Conservation (phyloP, 176 grass and related monocot species). For the Lolium perenne region DNA sequence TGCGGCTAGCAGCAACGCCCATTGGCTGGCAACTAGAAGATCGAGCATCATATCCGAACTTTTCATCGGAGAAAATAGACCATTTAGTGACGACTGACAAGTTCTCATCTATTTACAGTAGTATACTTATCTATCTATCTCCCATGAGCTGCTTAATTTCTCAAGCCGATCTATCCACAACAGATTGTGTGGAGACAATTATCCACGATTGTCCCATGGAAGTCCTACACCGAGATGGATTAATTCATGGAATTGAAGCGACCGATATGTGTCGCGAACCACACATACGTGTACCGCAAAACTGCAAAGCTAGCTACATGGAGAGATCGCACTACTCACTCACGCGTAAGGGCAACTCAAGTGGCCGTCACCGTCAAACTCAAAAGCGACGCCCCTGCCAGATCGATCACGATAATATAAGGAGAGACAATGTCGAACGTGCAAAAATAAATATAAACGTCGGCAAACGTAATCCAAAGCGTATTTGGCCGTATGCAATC, state of each 20-base stretch:
- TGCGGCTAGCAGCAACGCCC: neutral
- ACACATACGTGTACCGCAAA: conserved; percentile 49
- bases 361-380: conserved; percentile 44
- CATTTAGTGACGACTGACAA: too few species aligned
- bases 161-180: neutral
- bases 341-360: neutral
- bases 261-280: neutral
- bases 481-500: conserved; percentile 34
- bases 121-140: neutral
- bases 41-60: neutral
- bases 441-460: conserved; percentile 28
- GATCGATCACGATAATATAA: conserved; percentile 18
- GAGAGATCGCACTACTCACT: conserved; percentile 48
- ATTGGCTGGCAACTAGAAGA: conserved; percentile 21
- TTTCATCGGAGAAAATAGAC: neutral
- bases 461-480: conserved; percentile 53
- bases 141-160: neutral
- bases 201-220: neutral
- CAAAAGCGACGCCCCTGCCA: conserved; percentile 43
- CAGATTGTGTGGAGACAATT: neutral
- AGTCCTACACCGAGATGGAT: neutral
- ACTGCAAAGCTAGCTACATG: conserved; percentile 17
- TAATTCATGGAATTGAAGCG: too few species aligned
- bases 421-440: neutral
- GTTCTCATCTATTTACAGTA: too few species aligned